Percentiles rank a stretch among this genome's conserved stretches.
Conservation (phyloP, 139 green algal genomes). For the Coelastrella sp. region DNA sequence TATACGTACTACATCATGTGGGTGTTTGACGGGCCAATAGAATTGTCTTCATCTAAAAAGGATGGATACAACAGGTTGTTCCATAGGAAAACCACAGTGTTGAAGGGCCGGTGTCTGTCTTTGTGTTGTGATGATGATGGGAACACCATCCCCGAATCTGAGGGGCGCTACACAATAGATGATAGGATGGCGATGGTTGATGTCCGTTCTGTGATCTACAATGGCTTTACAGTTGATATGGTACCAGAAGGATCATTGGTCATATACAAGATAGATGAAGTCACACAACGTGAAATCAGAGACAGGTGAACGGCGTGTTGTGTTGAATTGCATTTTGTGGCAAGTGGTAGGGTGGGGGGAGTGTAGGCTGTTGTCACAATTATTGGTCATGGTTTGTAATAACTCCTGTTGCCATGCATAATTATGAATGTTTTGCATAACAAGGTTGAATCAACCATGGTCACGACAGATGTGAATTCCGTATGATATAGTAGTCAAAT, state of each 20-base stretch:
- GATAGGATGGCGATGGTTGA: neutral
- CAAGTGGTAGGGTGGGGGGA: too few species aligned
- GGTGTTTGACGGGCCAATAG: neutral
- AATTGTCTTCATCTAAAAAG: neutral
- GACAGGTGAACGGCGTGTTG: neutral
- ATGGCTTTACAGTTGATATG: neutral
- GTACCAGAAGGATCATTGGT: neutral
- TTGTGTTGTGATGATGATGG: neutral
- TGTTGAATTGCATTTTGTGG: too few species aligned
- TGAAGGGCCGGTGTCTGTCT: neutral
- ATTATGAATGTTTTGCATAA: too few species aligned
- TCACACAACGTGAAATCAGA: neutral
- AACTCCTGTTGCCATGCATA: too few species aligned
- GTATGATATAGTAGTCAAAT: too few species aligned
- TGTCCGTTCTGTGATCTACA: neutral
- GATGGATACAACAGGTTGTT: neutral
- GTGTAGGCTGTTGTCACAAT: too few species aligned
- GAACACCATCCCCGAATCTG: neutral
- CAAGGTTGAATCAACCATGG: too few species aligned
- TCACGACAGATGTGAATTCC: too few species aligned
- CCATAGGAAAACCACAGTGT: neutral
- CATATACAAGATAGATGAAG: neutral
- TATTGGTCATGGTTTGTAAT: too few species aligned
- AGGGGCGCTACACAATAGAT: neutral
- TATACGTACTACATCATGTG: conserved; percentile 24